A percentile compares a stretch with the other conserved stretches of the same genome.
Conservation (phyloP, 2,329 filamentous ascomycete genomes). For the Dactylella cylindrospora region DNA sequence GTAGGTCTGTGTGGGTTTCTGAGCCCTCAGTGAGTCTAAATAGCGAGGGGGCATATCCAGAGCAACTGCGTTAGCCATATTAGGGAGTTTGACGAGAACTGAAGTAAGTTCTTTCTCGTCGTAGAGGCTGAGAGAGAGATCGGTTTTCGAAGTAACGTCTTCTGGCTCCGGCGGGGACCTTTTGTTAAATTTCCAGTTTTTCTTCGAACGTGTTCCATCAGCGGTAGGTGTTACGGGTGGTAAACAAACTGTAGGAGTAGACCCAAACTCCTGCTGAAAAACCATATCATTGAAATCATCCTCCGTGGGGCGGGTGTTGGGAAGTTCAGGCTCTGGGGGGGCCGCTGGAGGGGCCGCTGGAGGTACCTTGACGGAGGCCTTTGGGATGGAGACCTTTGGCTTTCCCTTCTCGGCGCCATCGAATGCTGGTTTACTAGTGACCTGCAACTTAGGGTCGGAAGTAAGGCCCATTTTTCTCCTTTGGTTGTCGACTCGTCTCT, state of each 20-base stretch:
- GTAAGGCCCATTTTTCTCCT: background rate
- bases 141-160: slow-evolving; percentile 13
- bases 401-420: slow-evolving; percentile 28
- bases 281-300: slow-evolving; percentile 47
- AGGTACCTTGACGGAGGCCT: slow-evolving; percentile 7
- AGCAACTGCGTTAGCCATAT: slow-evolving; percentile 3
- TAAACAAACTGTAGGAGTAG: slow-evolving; percentile 47
- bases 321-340: slow-evolving; percentile 16
- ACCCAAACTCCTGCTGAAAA: slow-evolving; percentile 48
- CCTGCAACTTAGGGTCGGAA: slow-evolving; percentile 28
- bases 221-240: slow-evolving; percentile 19
- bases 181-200: slow-evolving; percentile 9
- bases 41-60: slow-evolving; percentile 18
- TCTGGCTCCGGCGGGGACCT: slow-evolving; percentile 5
- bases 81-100: slow-evolving; percentile 18
- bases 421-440: slow-evolving; percentile 43
- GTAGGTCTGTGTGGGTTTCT: background rate
- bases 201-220: background rate
- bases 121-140: background rate
- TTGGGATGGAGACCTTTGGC: slow-evolving; percentile 41
- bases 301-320: slow-evolving; percentile 45
- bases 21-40: slow-evolving; percentile 12
- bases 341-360: background rate
- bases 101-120: background rate
- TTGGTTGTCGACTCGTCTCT: background rate